phyloP scores from a whole-genome alignment of 345 rosid species.

The Adansonia digitata region DNA sequence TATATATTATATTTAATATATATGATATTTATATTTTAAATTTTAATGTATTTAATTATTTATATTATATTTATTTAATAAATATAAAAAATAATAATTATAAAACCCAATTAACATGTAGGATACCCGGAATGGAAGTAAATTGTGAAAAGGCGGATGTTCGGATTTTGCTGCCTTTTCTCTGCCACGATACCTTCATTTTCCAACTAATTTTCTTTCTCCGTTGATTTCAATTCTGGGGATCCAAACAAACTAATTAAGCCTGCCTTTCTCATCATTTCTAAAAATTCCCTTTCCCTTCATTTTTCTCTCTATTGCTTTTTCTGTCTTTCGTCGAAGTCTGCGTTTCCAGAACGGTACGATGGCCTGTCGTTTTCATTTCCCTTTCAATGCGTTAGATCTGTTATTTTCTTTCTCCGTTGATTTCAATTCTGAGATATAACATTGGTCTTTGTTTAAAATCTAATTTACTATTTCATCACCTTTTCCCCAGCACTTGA shows the following conservation, averaged over 20 bases:
- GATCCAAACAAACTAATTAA: not conserved
- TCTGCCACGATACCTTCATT: not conserved
- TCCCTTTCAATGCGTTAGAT: slow-evolving; percentile 8
- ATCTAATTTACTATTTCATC: not conserved
- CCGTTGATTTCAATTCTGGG: too few relatives aligned
- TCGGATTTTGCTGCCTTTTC: too few relatives aligned
- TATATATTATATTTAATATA: too few relatives aligned
- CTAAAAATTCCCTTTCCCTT: not conserved
- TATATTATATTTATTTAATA: too few relatives aligned
- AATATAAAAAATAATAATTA: too few relatives aligned
- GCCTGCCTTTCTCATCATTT: not conserved
- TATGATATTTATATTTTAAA: too few relatives aligned
- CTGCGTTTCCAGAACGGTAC: not conserved
- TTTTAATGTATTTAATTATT: too few relatives aligned
- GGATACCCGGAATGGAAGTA: too few relatives aligned
- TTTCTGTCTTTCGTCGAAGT: not conserved
- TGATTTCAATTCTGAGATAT: not conserved
- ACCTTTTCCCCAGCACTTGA: not conserved
- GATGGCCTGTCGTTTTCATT: not conserved
- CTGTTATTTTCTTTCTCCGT: not conserved
- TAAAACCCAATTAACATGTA: too few relatives aligned
- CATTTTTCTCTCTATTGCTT: not conserved
- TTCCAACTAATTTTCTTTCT: not conserved
- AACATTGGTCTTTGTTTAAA: not conserved
- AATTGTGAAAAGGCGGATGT: too few relatives aligned